Base-by-base conservation (phyloP, 73 alveolate species). In the Paramecium sonneborni region DNA sequence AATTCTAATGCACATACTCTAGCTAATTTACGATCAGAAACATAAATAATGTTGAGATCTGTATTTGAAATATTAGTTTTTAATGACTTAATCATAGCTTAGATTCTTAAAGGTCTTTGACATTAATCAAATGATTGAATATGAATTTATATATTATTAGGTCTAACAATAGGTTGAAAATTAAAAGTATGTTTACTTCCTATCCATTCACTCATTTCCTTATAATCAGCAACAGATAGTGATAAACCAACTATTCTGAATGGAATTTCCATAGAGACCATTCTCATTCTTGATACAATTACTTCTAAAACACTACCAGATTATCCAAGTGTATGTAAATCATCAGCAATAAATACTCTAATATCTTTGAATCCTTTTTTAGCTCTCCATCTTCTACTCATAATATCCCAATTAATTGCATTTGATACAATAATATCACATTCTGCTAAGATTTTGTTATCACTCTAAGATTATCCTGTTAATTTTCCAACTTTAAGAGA, bases 151-250 rank as follows among this genome's bases (percentile, higher is more conserved):
- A 97, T 93, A 12, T 97, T 97, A 57, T 88, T 94, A 1, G 97
- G 97, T 85, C 98, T 95, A 26, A 95, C 97, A 35, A 92, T 92
- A 26, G 98, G 98, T 38, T 86, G 85, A 92, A 95, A 96, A 92
- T 96, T 97, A 94, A 92, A 96, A 20, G 95, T 90, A 43, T 94
- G 93, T 85, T 92, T 92, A 26, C 93, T 95, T 18, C 93, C 96
- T n/a, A 95, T 93, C 98, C 99, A 96, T 9, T 95, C 96, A n/a
- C 97, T 96, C 84, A 97, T 79, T 76, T 96, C 99, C 93, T 92
- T 93, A 72, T 98, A 95, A 85, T 97, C 98, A 5, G 99, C 98
- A 23, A 97, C 88, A 0, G 99, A 95, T 46, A 96, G 76, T 1
- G 98, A 95, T 32, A 97, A 88, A 23, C 96, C 99, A 69, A 97